Conservation (phyloP, 192 early-diverging fungal species). For the Coemansia sp. region DNA sequence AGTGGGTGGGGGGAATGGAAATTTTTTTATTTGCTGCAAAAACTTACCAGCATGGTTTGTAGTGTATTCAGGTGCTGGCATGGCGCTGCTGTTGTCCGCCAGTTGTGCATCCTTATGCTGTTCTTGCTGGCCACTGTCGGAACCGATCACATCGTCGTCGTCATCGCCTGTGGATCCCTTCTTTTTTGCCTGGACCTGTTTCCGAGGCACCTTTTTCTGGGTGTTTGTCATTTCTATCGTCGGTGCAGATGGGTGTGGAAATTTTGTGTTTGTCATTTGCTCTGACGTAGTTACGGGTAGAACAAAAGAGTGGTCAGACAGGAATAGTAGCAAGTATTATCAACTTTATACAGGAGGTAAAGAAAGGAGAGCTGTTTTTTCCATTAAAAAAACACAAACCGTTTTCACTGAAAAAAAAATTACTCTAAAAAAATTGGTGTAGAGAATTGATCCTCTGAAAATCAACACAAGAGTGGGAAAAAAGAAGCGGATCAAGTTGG, state of each 20-base stretch:
- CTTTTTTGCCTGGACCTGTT: neutral
- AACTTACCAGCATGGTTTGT: constrained; percentile 35
- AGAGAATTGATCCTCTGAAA: neutral
- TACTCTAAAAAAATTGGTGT: constrained; percentile 1
- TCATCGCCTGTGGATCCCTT: constrained; percentile 3
- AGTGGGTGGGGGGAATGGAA: neutral
- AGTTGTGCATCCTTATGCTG: neutral
- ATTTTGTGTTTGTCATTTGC: constrained; percentile 45
- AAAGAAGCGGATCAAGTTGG: neutral
- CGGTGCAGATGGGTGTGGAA: constrained; percentile 53
- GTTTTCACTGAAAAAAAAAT: neutral
- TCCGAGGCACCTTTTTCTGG: neutral
- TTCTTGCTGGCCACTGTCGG: neutral
- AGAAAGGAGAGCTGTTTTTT: neutral
- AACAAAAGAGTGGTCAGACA: neutral
- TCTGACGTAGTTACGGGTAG: neutral
- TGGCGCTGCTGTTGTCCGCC: neutral
- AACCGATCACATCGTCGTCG: neutral
- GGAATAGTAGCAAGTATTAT: neutral
- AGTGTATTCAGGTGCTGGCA: constrained; percentile 7
- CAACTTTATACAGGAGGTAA: neutral
- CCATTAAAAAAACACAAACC: neutral
- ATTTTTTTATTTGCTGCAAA: neutral
- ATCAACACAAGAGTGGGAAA: neutral
- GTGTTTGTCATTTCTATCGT: constrained; percentile 34